Base-by-base conservation (phyloP, 495 filamentous ascomycete genomes). In the Neurospora sp. region DNA sequence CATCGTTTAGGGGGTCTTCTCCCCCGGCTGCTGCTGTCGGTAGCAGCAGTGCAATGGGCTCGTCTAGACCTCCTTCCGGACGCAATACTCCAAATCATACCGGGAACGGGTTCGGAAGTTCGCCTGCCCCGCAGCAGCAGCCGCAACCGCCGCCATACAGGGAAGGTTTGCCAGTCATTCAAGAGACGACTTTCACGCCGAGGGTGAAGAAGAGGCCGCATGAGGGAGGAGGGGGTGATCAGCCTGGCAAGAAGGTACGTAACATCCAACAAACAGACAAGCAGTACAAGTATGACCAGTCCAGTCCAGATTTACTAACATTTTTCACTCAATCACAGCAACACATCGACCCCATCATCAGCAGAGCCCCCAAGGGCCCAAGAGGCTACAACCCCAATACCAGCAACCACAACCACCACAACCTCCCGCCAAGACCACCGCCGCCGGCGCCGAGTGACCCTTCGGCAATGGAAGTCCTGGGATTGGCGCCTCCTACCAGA, bases 391-490 rank as follows among this genome's bases (percentile, higher is more conserved):
- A 69, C 54, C 54, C 23, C 23, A 62, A 31, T 31, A 62, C 23
- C 48, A 62, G 16, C 23, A 31, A 42, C 41, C 41, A 42, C 41
- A 42, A 38, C 37, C 37, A 38, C 37, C 37, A 38, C 37, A 7
- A 62, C 23, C 48, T 62, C 20, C 48, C 48, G 11, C n/a, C n/a
- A 12, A 20, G 46, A 23, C 46, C 46, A 42, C 66, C 69, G 14
- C 48, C 71, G 39, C 72, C 72, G 40, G 69, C 75, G 44, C 72
- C 78, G 5, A 72, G 59, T 23, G 79, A 81, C 41, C 78, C 79
- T 2, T 78, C 80, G 8, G 79, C 78, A 4, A 78, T 80, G 77
- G 75, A 81, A 42, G 77, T 82, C 27, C 72, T 81, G 9, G 79
- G 78, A 4, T n/a, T 82, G 48, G 75, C 70, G 1, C 78, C 78